Conservation (phyloP, 345 rosid genomes). For the Kandelia obovata region DNA sequence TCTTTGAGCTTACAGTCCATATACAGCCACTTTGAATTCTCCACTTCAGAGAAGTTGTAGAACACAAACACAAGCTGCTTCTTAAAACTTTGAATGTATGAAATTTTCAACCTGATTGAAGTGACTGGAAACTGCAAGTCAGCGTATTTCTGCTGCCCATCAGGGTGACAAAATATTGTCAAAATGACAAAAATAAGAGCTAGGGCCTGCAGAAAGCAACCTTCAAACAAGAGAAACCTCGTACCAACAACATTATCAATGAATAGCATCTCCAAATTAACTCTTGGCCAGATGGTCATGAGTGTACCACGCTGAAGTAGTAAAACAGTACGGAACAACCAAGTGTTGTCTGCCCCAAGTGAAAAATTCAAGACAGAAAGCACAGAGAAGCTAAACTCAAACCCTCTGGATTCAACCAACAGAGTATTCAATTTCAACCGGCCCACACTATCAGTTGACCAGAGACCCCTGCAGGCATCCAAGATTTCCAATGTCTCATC, state of each 20-base stretch:
- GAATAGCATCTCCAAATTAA: conserved; percentile 84
- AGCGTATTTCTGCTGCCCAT: conserved; percentile 42
- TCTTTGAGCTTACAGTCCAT: conserved; percentile 52
- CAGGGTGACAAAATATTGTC: conserved; percentile 40
- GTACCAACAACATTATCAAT: conserved; percentile 68
- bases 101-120: conserved; percentile 68
- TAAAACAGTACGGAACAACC: conserved; percentile 40
- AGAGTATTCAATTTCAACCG: conserved; percentile 33
- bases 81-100: conserved; percentile 42
- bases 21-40: conserved; percentile 55
- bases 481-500: conserved; percentile 24
- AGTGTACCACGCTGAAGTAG: conserved; percentile 59
- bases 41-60: conserved; percentile 53
- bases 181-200: conserved; percentile 57
- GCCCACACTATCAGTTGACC: conserved; percentile 39
- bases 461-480: not conserved
- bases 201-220: conserved; percentile 67
- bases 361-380: conserved; percentile 33
- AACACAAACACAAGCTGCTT: conserved; percentile 65
- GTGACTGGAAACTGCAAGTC: conserved; percentile 59
- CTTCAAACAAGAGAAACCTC: conserved; percentile 71
- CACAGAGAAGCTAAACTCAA: conserved; percentile 34
- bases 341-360: conserved; percentile 31
- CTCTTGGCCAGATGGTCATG: conserved; percentile 58
- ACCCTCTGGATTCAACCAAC: conserved; percentile 32